Conservation (phyloP, 306 rosid species). For the Datisca glomerata region DNA sequence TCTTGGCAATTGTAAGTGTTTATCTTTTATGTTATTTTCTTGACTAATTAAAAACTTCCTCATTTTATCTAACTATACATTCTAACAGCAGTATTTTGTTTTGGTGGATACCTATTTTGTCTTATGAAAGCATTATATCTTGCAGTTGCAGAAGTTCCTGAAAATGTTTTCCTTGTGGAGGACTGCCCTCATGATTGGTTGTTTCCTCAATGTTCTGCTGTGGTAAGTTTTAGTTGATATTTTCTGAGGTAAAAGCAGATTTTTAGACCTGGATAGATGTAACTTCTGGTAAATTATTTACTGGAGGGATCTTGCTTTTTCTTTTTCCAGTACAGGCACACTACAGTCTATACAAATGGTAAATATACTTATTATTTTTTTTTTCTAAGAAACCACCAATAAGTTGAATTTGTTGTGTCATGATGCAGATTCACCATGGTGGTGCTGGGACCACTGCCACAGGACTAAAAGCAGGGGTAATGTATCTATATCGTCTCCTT, state of each 20-base stretch:
- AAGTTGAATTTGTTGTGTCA: too few relatives aligned
- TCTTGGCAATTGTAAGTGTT: constrained; percentile 71
- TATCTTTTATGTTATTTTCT: constrained; percentile 8
- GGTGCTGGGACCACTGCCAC: constrained; percentile 99
- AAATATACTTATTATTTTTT: too few relatives aligned
- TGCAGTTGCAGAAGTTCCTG: constrained; percentile 67
- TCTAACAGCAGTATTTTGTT: neutral
- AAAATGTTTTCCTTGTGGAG: constrained; percentile 59
- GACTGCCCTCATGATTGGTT: constrained; percentile 98
- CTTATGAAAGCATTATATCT: constrained; percentile 12
- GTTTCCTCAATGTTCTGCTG: constrained; percentile 93
- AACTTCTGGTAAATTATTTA: too few relatives aligned
- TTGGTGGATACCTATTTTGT: neutral
- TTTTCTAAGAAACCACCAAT: too few relatives aligned
- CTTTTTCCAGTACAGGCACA: too few relatives aligned
- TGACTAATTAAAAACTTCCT: neutral
- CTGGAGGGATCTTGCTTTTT: neutral
- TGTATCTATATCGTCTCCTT: neutral
- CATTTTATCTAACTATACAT: neutral
- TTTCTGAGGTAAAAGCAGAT: too few relatives aligned
- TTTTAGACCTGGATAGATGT: too few relatives aligned
- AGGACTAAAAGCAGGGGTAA: constrained; percentile 93
- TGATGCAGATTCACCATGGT: constrained; percentile 91
- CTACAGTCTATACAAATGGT: too few relatives aligned
- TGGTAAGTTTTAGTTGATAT: too few relatives aligned